Conservation (phyloP, 2,329 filamentous ascomycete genomes). For the Hypoxylon sp. region DNA sequence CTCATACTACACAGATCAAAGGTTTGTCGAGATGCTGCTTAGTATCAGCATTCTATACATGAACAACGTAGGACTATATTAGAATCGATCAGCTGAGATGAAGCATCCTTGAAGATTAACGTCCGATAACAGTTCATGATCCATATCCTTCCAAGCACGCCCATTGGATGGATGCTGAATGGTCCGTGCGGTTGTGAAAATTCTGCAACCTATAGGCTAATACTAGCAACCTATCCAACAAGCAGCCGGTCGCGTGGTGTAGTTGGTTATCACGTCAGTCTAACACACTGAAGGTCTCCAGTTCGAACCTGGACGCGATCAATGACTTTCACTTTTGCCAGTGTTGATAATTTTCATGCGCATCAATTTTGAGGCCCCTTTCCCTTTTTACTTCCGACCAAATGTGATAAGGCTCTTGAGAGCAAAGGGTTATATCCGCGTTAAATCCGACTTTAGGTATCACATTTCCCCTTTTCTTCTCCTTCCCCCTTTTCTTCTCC, state of each 20-base stretch:
- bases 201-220: not conserved
- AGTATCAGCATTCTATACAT: not conserved
- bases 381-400: not conserved
- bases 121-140: not conserved
- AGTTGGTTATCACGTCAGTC: slow-evolving; percentile 66
- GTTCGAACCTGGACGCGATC: slow-evolving; percentile 53
- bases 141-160: not conserved
- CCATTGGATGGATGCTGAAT: not conserved
- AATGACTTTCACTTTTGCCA: slow-evolving; percentile 19
- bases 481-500: not conserved
- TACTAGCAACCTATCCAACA: not conserved
- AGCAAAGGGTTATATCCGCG: not conserved
- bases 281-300: slow-evolving; percentile 60
- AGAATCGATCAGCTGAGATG: not conserved
- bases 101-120: not conserved
- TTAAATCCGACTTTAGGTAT: not conserved
- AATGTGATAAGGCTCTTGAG: not conserved
- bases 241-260: slow-evolving; percentile 51
- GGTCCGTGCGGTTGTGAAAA: not conserved
- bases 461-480: not conserved
- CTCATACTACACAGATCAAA: not conserved
- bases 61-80: not conserved
- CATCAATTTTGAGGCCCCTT: not conserved
- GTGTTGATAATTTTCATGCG: not conserved
- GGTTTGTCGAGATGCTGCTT: not conserved